Evolutionary conservation across 2,329 filamentous ascomycete genomes (phyloP).

Genomic region (Aspergillus sp.): DNA sequence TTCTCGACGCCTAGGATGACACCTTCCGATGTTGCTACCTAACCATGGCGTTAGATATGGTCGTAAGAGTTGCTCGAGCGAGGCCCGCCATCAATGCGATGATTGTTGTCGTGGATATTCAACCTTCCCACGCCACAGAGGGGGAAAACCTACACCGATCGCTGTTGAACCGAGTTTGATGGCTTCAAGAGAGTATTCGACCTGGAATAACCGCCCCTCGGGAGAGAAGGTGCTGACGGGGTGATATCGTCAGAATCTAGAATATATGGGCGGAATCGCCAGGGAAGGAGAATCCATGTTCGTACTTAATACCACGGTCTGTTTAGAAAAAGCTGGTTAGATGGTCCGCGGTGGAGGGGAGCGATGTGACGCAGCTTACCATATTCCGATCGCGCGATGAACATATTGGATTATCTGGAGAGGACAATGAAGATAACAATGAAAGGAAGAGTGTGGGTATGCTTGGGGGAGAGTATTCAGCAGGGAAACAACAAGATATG

Average conservation of each 20-base stretch:
- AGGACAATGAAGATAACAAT: constrained; percentile 1
- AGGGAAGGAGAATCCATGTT: constrained; percentile 8
- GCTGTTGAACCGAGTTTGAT: constrained; percentile 99
- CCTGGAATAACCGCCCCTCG: constrained; percentile 98
- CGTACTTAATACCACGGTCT: constrained; percentile 98
- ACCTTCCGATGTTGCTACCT: constrained; percentile 87
- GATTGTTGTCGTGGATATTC: neutral
- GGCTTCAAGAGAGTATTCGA: constrained; percentile 99
- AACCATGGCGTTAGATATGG: constrained; percentile 15
- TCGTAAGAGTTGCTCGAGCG: neutral
- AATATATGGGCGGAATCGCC: constrained; percentile 6
- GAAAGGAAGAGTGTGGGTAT: neutral
- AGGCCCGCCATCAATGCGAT: neutral
- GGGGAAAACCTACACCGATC: constrained; percentile 67
- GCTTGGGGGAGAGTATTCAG: constrained; percentile 1
- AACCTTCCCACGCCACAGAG: neutral
- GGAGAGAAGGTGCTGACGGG: constrained; percentile 88
- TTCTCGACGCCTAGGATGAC: constrained; percentile 98
- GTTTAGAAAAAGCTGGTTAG: constrained; percentile 33
- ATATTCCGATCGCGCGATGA: constrained; percentile 99
- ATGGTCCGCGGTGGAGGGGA: constrained; percentile 24
- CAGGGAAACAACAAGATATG: constrained; percentile 6
- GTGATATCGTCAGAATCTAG: constrained; percentile 21
- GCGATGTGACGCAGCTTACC: constrained; percentile 58
- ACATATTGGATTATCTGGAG: constrained; percentile 66